A percentile compares a stretch with the other conserved stretches of the same genome.
These are phyloP conservation scores for Lachancea waltii DNA, from an alignment of 805 yeast genomes.

Conservation along the genomic window DNA sequence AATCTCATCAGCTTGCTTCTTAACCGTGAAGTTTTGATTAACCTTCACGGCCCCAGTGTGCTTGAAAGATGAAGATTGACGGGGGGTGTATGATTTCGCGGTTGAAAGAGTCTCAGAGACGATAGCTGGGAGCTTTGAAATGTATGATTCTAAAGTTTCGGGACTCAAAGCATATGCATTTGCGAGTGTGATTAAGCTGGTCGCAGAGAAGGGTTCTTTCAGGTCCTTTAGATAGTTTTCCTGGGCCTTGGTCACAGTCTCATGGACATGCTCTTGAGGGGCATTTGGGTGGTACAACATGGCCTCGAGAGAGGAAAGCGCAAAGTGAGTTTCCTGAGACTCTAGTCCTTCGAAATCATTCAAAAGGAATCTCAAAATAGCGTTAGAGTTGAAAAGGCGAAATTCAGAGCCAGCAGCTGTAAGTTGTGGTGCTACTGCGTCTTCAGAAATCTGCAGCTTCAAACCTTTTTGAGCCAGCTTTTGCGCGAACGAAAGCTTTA, in stretches of 20 bases:
- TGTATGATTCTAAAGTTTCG: constrained; percentile 22
- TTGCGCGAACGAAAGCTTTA: constrained; percentile 30
- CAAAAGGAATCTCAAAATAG: constrained; percentile 59
- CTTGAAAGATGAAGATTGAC: constrained; percentile 26
- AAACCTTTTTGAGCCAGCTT: constrained; percentile 22
- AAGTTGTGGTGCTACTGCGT: constrained; percentile 22
- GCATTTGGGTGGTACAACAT: constrained; percentile 13
- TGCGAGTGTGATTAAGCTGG: constrained; percentile 54
- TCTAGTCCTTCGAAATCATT: constrained; percentile 38
- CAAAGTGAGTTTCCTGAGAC: constrained; percentile 29
- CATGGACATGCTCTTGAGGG: constrained; percentile 41
- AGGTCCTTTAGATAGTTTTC: constrained; percentile 24
- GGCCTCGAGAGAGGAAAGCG: constrained; percentile 21
- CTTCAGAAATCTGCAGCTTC: constrained; percentile 19
- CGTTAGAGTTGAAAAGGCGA: constrained; percentile 56
- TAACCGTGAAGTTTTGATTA: constrained; percentile 21
- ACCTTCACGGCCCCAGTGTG: constrained; percentile 38
- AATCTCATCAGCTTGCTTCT: constrained; percentile 35
- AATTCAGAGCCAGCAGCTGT: constrained; percentile 26
- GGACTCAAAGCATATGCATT: constrained; percentile 44
- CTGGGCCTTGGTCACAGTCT: constrained; percentile 35
- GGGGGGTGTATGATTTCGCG: constrained; percentile 37
- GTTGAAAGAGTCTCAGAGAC: constrained; percentile 41
- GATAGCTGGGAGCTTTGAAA: constrained; percentile 23
- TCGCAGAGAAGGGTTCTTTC: constrained; percentile 36